Conservation (phyloP, 805 yeast genomes). For the Hanseniaspora jakobsenii region DNA sequence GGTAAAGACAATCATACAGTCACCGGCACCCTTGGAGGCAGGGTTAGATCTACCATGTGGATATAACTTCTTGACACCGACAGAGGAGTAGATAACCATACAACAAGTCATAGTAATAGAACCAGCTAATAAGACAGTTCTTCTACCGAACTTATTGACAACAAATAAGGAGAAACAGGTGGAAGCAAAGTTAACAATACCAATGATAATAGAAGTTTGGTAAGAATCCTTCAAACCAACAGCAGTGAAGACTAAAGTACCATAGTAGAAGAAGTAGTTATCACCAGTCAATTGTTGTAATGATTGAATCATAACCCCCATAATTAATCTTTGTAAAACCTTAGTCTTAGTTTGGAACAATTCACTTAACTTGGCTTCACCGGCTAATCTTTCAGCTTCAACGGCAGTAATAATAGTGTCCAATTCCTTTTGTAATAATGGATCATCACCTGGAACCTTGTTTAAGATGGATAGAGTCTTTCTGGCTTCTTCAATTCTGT, state of each 20-base stretch:
- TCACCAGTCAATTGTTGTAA: conserved; percentile 57
- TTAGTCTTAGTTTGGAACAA: conserved; percentile 56
- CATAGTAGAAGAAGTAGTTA: conserved; percentile 54
- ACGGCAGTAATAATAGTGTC: conserved; percentile 44
- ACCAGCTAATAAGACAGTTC: conserved; percentile 36
- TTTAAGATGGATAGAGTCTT: conserved; percentile 42
- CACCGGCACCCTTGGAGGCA: conserved; percentile 25
- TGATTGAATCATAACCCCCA: conserved; percentile 45
- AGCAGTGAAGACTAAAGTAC: conserved; percentile 31
- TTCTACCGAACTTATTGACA: conserved; percentile 42
- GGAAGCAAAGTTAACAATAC: conserved; percentile 45
- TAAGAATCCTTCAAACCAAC: conserved; percentile 38
- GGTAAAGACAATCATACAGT: conserved; percentile 31
- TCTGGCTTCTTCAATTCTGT: conserved; percentile 42
- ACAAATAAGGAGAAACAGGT: conserved; percentile 39
- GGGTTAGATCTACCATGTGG: conserved; percentile 28
- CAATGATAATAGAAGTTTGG: conserved; percentile 44
- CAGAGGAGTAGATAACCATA: conserved; percentile 38
- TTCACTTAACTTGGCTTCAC: conserved; percentile 36
- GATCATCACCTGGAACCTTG: conserved; percentile 36
- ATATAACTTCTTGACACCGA: conserved; percentile 39
- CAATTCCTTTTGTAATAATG: conserved; percentile 38
- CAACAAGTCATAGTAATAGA: conserved; percentile 36
- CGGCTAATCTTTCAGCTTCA: conserved; percentile 47
- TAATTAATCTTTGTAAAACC: conserved; percentile 33